Conservation (phyloP, 495 filamentous ascomycete species). For the Patellaria atrata region DNA sequence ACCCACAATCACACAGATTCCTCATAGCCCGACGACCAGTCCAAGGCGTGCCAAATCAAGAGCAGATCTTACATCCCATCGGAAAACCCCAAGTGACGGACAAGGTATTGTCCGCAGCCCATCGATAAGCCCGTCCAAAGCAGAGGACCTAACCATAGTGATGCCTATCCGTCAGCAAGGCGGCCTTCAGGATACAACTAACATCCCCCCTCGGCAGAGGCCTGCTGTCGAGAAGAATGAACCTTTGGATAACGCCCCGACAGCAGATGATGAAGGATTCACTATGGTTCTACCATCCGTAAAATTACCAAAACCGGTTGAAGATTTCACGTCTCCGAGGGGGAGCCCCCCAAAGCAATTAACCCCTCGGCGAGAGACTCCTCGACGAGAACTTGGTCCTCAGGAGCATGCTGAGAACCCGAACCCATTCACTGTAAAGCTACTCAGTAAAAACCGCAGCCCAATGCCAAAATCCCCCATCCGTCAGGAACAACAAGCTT, state of each 20-base stretch:
- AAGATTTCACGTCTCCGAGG: no score
- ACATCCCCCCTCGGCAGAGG: slow-evolving; percentile 14
- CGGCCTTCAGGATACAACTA: slow-evolving; percentile 7
- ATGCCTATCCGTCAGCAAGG: slow-evolving; percentile 23
- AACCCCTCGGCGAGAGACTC: no score
- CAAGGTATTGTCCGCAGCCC: slow-evolving; percentile 17
- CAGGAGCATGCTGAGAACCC: no score
- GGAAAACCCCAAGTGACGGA: slow-evolving; percentile 15
- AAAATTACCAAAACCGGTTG: slow-evolving; percentile 2
- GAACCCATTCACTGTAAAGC: no score
- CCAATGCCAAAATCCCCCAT: background rate
- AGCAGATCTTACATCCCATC: slow-evolving; percentile 9
- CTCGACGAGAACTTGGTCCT: no score
- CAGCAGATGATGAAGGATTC: slow-evolving; percentile 28
- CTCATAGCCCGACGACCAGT: slow-evolving; percentile 20
- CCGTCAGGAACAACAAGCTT: background rate
- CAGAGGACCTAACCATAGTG: slow-evolving; percentile 29
- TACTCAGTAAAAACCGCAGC: background rate
- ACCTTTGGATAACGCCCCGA: slow-evolving; percentile 20
- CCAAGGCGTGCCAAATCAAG: slow-evolving; percentile 18
- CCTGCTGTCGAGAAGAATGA: slow-evolving; percentile 20
- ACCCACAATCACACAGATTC: slow-evolving; percentile 12
- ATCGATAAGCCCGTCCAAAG: slow-evolving; percentile 18
- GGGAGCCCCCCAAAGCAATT: background rate
- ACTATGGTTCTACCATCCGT: slow-evolving; percentile 30